A percentile compares a stretch with the other conserved stretches of the same genome.
Conservation (phyloP, 805 yeast species). For the Wickerhamiella hasegawae region DNA sequence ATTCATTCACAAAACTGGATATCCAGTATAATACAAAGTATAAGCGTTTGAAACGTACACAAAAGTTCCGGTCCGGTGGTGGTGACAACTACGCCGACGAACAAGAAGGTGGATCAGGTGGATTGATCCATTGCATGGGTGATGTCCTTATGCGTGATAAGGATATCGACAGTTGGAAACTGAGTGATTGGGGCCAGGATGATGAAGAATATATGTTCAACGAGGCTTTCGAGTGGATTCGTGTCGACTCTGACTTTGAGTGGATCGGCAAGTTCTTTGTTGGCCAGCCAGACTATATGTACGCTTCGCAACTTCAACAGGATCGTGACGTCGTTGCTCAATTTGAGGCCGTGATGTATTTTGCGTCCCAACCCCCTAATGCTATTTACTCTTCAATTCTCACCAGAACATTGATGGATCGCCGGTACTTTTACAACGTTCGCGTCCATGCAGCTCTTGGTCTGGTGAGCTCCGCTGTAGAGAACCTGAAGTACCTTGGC, state of each 20-base stretch:
- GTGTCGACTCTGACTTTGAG: conserved; percentile 95
- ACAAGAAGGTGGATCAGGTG: conserved; percentile 23
- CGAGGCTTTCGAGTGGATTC: conserved; percentile 94
- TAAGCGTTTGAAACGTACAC: conserved; percentile 57
- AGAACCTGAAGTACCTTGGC: conserved; percentile 52
- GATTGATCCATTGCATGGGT: conserved; percentile 47
- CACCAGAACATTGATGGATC: conserved; percentile 67
- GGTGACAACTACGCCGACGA: conserved; percentile 16
- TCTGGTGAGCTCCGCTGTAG: conserved; percentile 48
- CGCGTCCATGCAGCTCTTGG: conserved; percentile 77
- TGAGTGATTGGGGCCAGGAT: conserved; percentile 52
- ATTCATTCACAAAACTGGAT: conserved; percentile 70
- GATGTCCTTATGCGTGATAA: conserved; percentile 47
- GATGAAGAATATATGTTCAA: conserved; percentile 52
- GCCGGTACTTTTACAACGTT: conserved; percentile 75
- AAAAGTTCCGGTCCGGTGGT: conserved; percentile 21
- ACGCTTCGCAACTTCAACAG: conserved; percentile 78
- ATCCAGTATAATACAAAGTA: conserved; percentile 91
- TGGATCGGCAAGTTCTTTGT: conserved; percentile 79
- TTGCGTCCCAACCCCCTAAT: conserved; percentile 52
- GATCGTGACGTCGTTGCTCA: conserved; percentile 97
- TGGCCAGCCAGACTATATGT: conserved; percentile 91
- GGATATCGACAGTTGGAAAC: conserved; percentile 57
- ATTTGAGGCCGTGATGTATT: conserved; percentile 60
- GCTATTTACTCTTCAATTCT: conserved; percentile 58